These are phyloP conservation scores for Botrytis aclada DNA, from an alignment of 2,329 filamentous ascomycete genomes.

Conservation along the genomic window DNA sequence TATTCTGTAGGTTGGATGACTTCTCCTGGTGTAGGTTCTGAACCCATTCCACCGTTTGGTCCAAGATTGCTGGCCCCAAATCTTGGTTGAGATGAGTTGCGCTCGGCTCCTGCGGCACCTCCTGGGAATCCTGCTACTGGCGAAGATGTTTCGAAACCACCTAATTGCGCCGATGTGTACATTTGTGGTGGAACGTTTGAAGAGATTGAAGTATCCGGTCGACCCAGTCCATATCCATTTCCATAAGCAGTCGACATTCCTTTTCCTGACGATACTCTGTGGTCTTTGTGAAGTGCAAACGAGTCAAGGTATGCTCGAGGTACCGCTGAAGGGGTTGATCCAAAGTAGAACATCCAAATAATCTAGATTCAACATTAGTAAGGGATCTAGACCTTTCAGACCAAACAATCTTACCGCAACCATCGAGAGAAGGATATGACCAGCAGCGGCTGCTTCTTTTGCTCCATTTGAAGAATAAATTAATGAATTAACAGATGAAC, in stretches of 20 bases:
- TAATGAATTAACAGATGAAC: conserved; percentile 79
- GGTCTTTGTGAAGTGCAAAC: conserved; percentile 87
- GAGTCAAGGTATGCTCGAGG: conserved; percentile 93
- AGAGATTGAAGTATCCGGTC: conserved; percentile 80
- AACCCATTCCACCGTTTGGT: conserved; percentile 35
- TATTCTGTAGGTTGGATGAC: conserved; percentile 82
- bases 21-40: conserved; percentile 44
- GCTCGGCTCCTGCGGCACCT: conserved; percentile 43
- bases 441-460: conserved; percentile 82
- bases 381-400: neutral
- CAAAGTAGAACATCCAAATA: conserved; percentile 99
- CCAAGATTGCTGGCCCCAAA: conserved; percentile 40
- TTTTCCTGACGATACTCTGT: conserved; percentile 39
- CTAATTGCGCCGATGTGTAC: conserved; percentile 94
- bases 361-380: conserved; percentile 55
- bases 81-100: conserved; percentile 56
- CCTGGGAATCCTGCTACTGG: conserved; percentile 54
- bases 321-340: conserved; percentile 80
- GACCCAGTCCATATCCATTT: conserved; percentile 64
- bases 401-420: conserved; percentile 64
- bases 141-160: conserved; percentile 93
- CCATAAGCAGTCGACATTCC: conserved; percentile 70
- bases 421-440: conserved; percentile 92
- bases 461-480: conserved; percentile 73
- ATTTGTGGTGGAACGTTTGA: conserved; percentile 81